phyloP scores from a whole-genome alignment of 164 flowering plant genomes.

The Macadamia tetraphylla region DNA sequence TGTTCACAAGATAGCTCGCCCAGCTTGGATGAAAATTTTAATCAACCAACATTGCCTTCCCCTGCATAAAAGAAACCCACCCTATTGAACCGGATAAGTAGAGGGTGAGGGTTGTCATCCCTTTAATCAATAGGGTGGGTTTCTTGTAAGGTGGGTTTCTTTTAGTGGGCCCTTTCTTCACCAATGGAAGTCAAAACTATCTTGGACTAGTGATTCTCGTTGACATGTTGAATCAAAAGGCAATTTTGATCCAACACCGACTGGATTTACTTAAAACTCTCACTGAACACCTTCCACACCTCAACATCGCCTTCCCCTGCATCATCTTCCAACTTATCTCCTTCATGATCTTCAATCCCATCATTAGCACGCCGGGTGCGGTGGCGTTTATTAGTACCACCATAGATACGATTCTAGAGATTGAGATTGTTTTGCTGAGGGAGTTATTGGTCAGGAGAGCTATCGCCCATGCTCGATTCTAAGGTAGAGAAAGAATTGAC shows the following conservation, averaged over 20 bases:
- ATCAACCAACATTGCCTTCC: too few species aligned
- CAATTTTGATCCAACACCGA: slow-evolving; percentile 53
- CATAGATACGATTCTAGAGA: not conserved
- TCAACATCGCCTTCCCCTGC: slow-evolving; percentile 25
- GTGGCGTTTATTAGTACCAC: not conserved
- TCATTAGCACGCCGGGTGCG: not conserved
- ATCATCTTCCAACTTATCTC: not conserved
- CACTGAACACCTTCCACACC: slow-evolving; percentile 42
- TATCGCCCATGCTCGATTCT: slow-evolving; percentile 26
- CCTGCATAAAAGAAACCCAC: too few species aligned
- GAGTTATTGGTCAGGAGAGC: not conserved
- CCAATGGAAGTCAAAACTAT: not conserved
- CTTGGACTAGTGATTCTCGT: slow-evolving; percentile 61
- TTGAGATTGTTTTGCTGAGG: not conserved
- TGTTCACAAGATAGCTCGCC: too few species aligned
- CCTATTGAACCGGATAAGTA: too few species aligned
- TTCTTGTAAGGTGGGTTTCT: too few species aligned
- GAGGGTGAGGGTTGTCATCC: too few species aligned
- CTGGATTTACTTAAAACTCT: slow-evolving; percentile 40
- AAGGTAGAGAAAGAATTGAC: slow-evolving; percentile 13
- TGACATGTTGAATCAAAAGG: slow-evolving; percentile 45
- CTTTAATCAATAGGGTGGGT: too few species aligned
- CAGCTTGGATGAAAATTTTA: too few species aligned
- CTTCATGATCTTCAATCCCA: slow-evolving; percentile 3
- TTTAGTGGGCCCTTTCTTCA: too few species aligned